phyloP scores from a whole-genome alignment of 2,329 filamentous ascomycete genomes.

The Reticulascus tulasneorum region DNA sequence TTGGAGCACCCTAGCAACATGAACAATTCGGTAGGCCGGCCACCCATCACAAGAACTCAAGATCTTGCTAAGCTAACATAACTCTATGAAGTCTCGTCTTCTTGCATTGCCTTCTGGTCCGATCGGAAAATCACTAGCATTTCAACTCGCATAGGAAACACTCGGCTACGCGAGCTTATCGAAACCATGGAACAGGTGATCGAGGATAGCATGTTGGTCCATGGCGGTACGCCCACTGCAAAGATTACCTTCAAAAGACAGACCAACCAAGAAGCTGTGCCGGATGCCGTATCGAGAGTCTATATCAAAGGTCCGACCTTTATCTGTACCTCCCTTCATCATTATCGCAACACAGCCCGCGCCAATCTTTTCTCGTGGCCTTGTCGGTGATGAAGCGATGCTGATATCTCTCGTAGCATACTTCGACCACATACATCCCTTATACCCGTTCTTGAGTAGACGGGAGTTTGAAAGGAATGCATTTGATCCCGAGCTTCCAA shows the following conservation, averaged over 20 bases:
- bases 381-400: too few relatives aligned
- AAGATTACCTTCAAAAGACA: neutral
- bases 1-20: too few relatives aligned
- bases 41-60: too few relatives aligned
- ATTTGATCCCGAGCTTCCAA: neutral
- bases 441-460: slow-evolving; percentile 31
- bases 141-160: slow-evolving; percentile 12
- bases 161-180: slow-evolving; percentile 11
- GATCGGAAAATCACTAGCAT: slow-evolving; percentile 25
- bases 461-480: slow-evolving; percentile 7
- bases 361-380: too few relatives aligned
- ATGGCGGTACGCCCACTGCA: neutral
- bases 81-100: slow-evolving; percentile 17
- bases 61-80: too few relatives aligned
- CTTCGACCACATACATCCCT: slow-evolving; percentile 29
- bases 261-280: neutral
- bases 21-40: too few relatives aligned
- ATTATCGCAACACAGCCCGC: too few relatives aligned
- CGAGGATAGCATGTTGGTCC: too few relatives aligned
- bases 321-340: too few relatives aligned
- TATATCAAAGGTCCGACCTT: neutral
- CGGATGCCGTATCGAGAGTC: neutral
- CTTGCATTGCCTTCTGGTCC: slow-evolving; percentile 30
- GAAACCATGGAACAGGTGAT: slow-evolving; percentile 14
- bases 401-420: slow-evolving; percentile 21